phyloP scores from a whole-genome alignment of 1,284 basidiomycete species.

The Austropuccinia psidii region DNA sequence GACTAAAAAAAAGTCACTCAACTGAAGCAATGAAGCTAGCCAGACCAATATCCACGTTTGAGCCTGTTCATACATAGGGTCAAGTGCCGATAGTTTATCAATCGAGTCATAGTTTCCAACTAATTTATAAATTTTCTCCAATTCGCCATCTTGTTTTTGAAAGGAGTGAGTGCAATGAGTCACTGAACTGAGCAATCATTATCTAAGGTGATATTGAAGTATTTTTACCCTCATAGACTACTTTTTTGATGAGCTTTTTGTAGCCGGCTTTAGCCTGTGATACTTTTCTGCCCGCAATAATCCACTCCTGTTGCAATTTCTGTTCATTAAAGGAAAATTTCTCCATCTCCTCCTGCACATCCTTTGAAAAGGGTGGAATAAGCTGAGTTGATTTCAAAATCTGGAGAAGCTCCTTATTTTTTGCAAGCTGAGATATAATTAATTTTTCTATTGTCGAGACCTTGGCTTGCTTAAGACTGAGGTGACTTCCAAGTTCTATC shows the following conservation, averaged over 20 bases:
- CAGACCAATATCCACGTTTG: slow-evolving; percentile 23
- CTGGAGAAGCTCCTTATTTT: background rate
- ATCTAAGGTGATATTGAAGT: background rate
- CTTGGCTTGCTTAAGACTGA: background rate
- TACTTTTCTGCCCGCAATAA: background rate
- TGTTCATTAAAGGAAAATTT: background rate
- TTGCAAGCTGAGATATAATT: background rate
- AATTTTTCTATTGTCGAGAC: background rate
- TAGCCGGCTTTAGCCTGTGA: slow-evolving; percentile 17
- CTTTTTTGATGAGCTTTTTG: slow-evolving; percentile 7
- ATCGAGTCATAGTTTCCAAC: background rate
- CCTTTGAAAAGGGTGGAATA: background rate
- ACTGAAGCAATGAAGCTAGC: slow-evolving; percentile 31
- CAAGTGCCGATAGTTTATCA: background rate
- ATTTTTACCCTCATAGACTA: slow-evolving; percentile 23
- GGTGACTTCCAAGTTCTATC: background rate
- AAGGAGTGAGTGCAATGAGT: background rate
- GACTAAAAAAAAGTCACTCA: background rate
- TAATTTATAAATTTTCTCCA: slow-evolving; percentile 23
- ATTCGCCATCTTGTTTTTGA: slow-evolving; percentile 14
- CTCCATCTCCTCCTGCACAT: background rate
- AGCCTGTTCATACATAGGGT: slow-evolving; percentile 16
- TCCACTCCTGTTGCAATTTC: slow-evolving; percentile 10
- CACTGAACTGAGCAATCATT: background rate
- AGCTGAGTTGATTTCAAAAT: background rate